Conservation (phyloP, 228 moss, liverwort and hornwort species). For the Sphagnum magellanicum region DNA sequence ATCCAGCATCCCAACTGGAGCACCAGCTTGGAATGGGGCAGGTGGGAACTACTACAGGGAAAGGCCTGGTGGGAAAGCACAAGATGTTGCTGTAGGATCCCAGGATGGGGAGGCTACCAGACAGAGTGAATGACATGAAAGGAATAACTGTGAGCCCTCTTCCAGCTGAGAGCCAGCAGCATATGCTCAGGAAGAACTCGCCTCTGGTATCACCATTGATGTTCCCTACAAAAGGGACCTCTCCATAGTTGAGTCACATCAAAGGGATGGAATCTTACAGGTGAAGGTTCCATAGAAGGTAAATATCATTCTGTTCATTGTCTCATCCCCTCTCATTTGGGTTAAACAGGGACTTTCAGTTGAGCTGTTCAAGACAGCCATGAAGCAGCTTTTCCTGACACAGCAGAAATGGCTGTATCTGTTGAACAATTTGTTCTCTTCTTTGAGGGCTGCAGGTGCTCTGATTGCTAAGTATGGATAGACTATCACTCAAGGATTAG, state of each 20-base stretch:
- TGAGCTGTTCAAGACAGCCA: not conserved
- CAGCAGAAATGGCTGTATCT: not conserved
- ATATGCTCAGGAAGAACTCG: slow-evolving; percentile 35
- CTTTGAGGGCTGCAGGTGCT: too few species aligned
- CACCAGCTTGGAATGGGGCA: slow-evolving; percentile 67
- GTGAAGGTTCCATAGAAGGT: slow-evolving; percentile 6
- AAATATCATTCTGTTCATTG: not conserved
- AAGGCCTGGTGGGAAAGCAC: slow-evolving; percentile 32
- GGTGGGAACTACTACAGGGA: slow-evolving; percentile 72
- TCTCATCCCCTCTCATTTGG: not conserved
- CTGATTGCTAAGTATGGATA: too few species aligned
- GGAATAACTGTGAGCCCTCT: slow-evolving; percentile 26
- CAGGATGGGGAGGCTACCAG: slow-evolving; percentile 30
- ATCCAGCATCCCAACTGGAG: slow-evolving; percentile 49
- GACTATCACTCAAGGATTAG: too few species aligned
- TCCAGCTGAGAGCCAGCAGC: slow-evolving; percentile 27
- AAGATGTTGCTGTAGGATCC: slow-evolving; percentile 31
- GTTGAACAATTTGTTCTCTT: not conserved
- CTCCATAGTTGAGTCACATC: slow-evolving; percentile 44
- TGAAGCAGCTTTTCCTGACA: not conserved
- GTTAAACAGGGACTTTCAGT: not conserved
- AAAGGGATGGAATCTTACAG: slow-evolving; percentile 41
- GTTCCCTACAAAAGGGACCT: slow-evolving; percentile 41
- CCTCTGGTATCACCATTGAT: slow-evolving; percentile 33
- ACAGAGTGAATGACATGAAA: slow-evolving; percentile 36